Evolutionary conservation across 225 moss, liverwort and hornwort species (phyloP), one percentile per base, ranked within the genome.

Genomic region (Rhytidiadelphus loreus): DNA sequence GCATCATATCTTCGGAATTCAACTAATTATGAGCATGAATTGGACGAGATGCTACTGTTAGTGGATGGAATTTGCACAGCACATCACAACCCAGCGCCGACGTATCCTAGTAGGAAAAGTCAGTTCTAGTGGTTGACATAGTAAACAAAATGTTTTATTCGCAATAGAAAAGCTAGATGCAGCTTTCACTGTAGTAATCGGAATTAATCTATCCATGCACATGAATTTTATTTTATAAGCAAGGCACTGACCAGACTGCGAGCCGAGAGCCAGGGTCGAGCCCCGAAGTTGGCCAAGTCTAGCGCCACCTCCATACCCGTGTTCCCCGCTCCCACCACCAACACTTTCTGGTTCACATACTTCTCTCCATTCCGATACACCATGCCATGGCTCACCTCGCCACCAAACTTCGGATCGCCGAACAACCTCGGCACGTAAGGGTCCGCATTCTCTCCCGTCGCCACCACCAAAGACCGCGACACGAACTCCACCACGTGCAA

Each of bases 281-380:
- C 97, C 8, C 90, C 85, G 83, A 93, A 92, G 83, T 96, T 95
- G 41, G 95, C 93, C 86, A 98, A 89, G 89, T 98, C 98, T 1
- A 98, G 92, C 30, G 98, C 96, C 85, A 98, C 93, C 86, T 98
- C 98, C 98, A 98, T 98, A 17, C 97, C 96, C 20, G 96, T 95
- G 92, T 98, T 97, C 13, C 98, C 97, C 62, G 93, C 92, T 5
- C 98, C 98, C 32, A 98, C 97, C 14, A 98, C 98, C 35, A 98
- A 71, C 9, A 98, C 96, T 37, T 96, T 94, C 83, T 90, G 90
- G 57, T 91, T 90, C 25, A 21, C 89, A 18, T 95, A 97, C 77
- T 92, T 90, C 3, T 90, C 89, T 10, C 97, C 98, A 57, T 95
- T 98, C 48, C 94, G 90, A 82, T 98, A 98, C 35, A 43, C 84